Conservation (phyloP, 2,329 filamentous ascomycete species). For the Lachnellula occidentalis region DNA sequence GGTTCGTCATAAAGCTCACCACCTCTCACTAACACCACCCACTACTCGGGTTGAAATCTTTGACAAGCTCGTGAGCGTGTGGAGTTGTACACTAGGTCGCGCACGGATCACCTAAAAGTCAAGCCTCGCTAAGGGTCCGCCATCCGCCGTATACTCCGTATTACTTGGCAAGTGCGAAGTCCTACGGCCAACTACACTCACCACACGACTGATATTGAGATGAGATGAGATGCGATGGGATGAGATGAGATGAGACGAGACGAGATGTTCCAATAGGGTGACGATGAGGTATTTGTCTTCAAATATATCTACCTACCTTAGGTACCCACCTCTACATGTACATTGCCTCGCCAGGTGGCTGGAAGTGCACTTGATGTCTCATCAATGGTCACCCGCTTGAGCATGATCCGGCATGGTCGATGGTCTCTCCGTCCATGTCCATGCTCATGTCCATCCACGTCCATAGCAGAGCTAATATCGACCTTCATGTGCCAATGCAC, state of each 20-base stretch:
- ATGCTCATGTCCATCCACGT: neutral
- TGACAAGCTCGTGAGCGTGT: constrained; percentile 22
- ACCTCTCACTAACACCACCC: too few species aligned
- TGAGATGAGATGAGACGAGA: too few species aligned
- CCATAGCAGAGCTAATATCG: neutral
- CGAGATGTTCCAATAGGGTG: too few species aligned
- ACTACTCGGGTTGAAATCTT: constrained; percentile 23
- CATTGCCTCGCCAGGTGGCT: neutral
- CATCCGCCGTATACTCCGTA: neutral
- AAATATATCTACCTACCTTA: neutral
- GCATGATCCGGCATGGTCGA: too few species aligned
- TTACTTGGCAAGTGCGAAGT: neutral
- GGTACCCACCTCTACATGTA: neutral
- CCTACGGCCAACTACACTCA: neutral
- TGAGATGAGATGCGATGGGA: too few species aligned
- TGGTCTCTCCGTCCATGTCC: too few species aligned
- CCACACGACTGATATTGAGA: too few species aligned
- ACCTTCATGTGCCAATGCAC: neutral
- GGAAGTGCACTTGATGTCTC: neutral
- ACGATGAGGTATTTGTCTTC: neutral
- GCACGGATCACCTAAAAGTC: constrained; percentile 11
- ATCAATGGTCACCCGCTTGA: neutral
- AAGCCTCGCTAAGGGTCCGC: neutral
- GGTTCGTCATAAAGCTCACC: constrained; percentile 10
- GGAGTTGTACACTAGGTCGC: neutral